phyloP scores from a whole-genome alignment of 1,139 yeast species.

The Candida sp. region DNA sequence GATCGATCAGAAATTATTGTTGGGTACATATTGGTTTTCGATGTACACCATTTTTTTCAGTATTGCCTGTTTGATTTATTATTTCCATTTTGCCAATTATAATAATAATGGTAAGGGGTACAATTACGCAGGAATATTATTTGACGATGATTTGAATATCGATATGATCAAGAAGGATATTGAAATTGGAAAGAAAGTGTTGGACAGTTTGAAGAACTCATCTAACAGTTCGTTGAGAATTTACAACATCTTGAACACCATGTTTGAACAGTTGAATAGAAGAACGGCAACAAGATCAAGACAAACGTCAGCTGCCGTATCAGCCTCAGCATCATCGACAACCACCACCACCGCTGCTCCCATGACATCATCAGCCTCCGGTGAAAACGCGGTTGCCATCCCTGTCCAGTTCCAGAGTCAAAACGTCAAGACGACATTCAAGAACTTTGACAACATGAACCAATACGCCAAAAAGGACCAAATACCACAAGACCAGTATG shows the following conservation, averaged over 20 bases:
- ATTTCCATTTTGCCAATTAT: constrained; percentile 72
- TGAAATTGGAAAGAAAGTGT: constrained; percentile 77
- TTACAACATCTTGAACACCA: constrained; percentile 74
- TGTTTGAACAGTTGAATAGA: constrained; percentile 82
- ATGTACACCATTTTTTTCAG: constrained; percentile 92
- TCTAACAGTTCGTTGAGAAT: constrained; percentile 83
- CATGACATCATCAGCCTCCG: neutral
- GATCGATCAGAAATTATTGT: constrained; percentile 72
- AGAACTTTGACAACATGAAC: constrained; percentile 41
- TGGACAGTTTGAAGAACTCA: constrained; percentile 72
- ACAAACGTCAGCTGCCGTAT: constrained; percentile 5
- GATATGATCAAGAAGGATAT: constrained; percentile 80
- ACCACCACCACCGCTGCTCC: neutral
- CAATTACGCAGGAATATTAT: constrained; percentile 50
- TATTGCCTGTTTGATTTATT: constrained; percentile 85
- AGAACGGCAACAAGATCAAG: constrained; percentile 54
- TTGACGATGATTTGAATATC: constrained; percentile 64
- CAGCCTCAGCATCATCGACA: too few relatives aligned
- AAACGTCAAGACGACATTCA: constrained; percentile 31
- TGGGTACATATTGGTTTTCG: constrained; percentile 94
- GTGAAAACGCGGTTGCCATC: neutral
- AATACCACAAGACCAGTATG: neutral
- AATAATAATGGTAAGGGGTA: constrained; percentile 29
- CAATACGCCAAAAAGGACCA: constrained; percentile 17
- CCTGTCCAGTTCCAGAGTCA: constrained; percentile 18